Conservation (phyloP, 2,329 filamentous ascomycete species). For the Alternaria brassicicola region DNA sequence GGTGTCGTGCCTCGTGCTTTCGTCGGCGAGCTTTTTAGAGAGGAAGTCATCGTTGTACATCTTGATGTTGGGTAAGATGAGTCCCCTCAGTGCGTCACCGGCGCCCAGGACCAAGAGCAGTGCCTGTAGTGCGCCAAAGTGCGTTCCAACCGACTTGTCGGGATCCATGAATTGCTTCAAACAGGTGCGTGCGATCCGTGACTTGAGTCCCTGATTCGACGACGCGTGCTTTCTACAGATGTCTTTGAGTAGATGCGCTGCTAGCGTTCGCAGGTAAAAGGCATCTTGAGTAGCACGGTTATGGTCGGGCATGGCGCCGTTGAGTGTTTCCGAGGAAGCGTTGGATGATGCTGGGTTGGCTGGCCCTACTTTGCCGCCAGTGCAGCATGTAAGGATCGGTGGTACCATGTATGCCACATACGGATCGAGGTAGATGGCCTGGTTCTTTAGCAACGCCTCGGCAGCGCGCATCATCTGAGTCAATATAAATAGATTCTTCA, state of each 20-base stretch:
- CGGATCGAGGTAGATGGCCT: conserved; percentile 74
- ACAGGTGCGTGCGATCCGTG: conserved; percentile 89
- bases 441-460: conserved; percentile 82
- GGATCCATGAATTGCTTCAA: conserved; percentile 91
- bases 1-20: conserved; percentile 63
- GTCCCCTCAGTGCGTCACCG: conserved; percentile 64
- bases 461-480: conserved; percentile 92
- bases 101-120: conserved; percentile 76
- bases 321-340: conserved; percentile 55
- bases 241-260: conserved; percentile 78
- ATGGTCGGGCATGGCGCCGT: conserved; percentile 38
- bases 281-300: conserved; percentile 56
- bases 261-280: conserved; percentile 82
- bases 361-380: conserved; percentile 78
- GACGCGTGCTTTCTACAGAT: conserved; percentile 82
- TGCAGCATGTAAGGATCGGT: conserved; percentile 87
- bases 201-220: conserved; percentile 80
- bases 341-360: conserved; percentile 57
- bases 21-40: conserved; percentile 57
- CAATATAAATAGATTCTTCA: conserved; percentile 88
- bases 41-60: conserved; percentile 66
- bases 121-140: conserved; percentile 87
- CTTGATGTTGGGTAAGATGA: conserved; percentile 70
- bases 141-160: conserved; percentile 77
- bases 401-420: conserved; percentile 77